Conservation (phyloP, 2,329 filamentous ascomycete species). For the Sordariomycetes sp. region DNA sequence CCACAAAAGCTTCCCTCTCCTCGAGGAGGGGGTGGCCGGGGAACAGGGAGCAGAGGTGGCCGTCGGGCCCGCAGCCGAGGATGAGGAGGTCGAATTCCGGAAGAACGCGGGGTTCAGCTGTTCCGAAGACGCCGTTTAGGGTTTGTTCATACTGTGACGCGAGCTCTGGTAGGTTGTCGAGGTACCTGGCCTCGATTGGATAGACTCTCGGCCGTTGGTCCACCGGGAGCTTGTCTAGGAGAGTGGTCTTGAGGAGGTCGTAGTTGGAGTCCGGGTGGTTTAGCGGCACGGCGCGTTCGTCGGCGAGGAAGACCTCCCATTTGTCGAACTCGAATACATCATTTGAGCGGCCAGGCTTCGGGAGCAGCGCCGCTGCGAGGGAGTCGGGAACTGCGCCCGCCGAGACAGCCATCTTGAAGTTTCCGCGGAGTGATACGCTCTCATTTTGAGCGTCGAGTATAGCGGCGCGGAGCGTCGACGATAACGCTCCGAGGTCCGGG, state of each 20-base stretch:
- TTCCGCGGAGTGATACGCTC: slow-evolving; percentile 64
- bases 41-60: slow-evolving; percentile 94
- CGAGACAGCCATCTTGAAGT: slow-evolving; percentile 86
- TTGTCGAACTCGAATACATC: slow-evolving; percentile 65
- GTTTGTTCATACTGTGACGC: slow-evolving; percentile 88
- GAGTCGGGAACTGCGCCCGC: slow-evolving; percentile 86
- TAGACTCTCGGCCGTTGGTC: slow-evolving; percentile 54
- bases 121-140: slow-evolving; percentile 75
- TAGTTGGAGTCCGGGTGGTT: slow-evolving; percentile 94
- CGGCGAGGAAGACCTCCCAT: slow-evolving; percentile 98
- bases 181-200: slow-evolving; percentile 52
- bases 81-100: slow-evolving; percentile 92
- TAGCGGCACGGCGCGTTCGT: slow-evolving; percentile 88
- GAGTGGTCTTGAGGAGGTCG: slow-evolving; percentile 69
- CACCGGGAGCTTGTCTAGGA: slow-evolving; percentile 73
- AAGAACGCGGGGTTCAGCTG: slow-evolving; percentile 82
- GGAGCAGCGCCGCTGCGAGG: slow-evolving; percentile 71
- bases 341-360: slow-evolving; percentile 31
- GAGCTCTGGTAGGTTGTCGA: slow-evolving; percentile 77
- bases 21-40: slow-evolving; percentile 77
- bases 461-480: slow-evolving; percentile 66
- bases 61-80: slow-evolving; percentile 87
- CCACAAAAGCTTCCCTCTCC: slow-evolving; percentile 83
- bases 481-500: slow-evolving; percentile 53
- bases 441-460: slow-evolving; percentile 70